Evolutionary conservation across 2,329 filamentous ascomycete genomes (phyloP), one percentile per base, ranked within the genome.

Genomic region (Ophiocordyceps camponoti-saundersi): DNA sequence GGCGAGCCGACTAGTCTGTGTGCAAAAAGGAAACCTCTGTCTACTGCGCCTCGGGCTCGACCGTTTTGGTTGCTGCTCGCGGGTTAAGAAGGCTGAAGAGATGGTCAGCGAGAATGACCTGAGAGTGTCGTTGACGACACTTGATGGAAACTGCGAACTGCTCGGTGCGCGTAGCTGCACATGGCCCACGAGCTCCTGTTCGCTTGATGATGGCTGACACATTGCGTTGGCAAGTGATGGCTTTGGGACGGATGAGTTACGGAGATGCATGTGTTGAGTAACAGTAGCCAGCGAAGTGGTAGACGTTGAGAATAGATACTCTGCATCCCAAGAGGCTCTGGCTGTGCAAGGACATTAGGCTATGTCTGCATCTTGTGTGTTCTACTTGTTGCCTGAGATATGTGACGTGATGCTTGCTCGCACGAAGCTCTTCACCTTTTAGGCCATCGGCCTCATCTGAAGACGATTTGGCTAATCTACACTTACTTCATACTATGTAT

Each of bases 1-100:
- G 80, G 79, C 77, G 78, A 88, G 85, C 80, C 82, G 80, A 92
- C 89, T 80, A 92, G 88, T 95, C 88, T 85, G 79, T 80, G 83
- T 93, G 88, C 88, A 85, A 72, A 95, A 73, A 95, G 75, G 49
- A 66, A 76, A 57, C 62, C 67, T 64, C 64, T 61, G 55, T 56
- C 59, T 11, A 29, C 59, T 18, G 55, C 55, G 62, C 65, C 64
- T 60, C 64, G 65, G 63, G 59, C 57, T 50, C 56, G 53, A 56
- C 64, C 75, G 75, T 78, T 70, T 76, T 78, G 75, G 64, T 52
- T 56, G 51, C 54, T 46, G 45, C 53, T 59, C 51, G 53, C 47
- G 46, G 56, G 57, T 51, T 6, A 29, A 29, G 42, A 45, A 44
- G 53, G 57, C 18, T n/a, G 51, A 53, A 55, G 59, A 60, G 58